Evolutionary conservation across 805 yeast genomes (phyloP).

Genomic region (Hanseniaspora mollemarum): DNA sequence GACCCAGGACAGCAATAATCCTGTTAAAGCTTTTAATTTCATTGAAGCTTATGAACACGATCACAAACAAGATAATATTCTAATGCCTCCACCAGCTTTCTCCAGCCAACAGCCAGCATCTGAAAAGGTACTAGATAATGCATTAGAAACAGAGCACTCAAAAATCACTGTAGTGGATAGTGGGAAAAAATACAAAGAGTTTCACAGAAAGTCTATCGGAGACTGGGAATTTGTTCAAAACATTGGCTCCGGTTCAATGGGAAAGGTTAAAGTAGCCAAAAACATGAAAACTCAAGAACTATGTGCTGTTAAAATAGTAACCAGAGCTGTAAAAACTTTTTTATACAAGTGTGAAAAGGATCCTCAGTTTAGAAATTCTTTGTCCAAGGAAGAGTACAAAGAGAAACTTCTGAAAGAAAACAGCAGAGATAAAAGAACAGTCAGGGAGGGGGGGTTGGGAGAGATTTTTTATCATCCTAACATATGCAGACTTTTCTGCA

Average conservation of each 20-base stretch:
- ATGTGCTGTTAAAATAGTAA: constrained; percentile 88
- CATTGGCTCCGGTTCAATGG: constrained; percentile 98
- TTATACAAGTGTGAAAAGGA: constrained; percentile 59
- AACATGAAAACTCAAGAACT: constrained; percentile 70
- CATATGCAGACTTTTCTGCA: constrained; percentile 83
- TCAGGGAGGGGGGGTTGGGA: constrained; percentile 91
- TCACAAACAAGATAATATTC: neutral
- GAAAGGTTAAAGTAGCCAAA: constrained; percentile 88
- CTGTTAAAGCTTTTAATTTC: constrained; percentile 15
- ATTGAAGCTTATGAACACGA: constrained; percentile 13
- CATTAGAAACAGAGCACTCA: constrained; percentile 13
- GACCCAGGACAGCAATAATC: neutral
- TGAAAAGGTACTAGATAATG: neutral
- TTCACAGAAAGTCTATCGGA: constrained; percentile 81
- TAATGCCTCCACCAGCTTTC: constrained; percentile 17
- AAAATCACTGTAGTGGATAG: constrained; percentile 16
- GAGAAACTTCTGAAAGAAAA: constrained; percentile 72
- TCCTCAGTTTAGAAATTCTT: constrained; percentile 50
- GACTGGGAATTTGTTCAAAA: constrained; percentile 95
- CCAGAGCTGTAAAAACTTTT: constrained; percentile 71
- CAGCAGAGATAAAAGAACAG: constrained; percentile 81
- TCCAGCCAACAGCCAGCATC: constrained; percentile 13
- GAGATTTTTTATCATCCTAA: constrained; percentile 81
- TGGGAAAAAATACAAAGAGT: constrained; percentile 30
- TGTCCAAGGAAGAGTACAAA: constrained; percentile 47